Evolutionary conservation across 2,329 filamentous ascomycete species (phyloP).

Genomic region (Trichoderma cornu-damae): DNA sequence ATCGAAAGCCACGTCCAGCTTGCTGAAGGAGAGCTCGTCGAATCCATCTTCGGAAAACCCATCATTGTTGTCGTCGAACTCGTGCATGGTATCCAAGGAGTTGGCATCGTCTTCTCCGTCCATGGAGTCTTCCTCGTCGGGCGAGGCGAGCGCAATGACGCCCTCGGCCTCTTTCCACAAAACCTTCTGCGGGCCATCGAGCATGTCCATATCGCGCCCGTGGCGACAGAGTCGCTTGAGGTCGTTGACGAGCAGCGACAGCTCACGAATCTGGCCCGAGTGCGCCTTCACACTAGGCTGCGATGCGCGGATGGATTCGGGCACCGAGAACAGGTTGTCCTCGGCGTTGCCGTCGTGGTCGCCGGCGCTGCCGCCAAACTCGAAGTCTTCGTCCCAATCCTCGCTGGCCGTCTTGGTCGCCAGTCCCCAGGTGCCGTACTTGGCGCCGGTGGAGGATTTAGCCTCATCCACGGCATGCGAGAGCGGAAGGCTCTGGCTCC

Average conservation of each 20-base stretch:
- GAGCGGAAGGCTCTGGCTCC: slow-evolving; percentile 76
- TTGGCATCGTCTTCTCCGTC: slow-evolving; percentile 36
- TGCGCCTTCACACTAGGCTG: slow-evolving; percentile 79
- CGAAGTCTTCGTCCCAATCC: slow-evolving; percentile 88
- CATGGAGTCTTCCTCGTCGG: slow-evolving; percentile 45
- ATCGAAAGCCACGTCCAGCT: slow-evolving; percentile 40
- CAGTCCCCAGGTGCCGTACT: slow-evolving; percentile 78
- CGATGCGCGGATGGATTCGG: slow-evolving; percentile 71
- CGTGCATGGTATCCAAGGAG: slow-evolving; percentile 38
- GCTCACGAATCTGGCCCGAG: slow-evolving; percentile 75
- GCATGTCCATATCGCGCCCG: slow-evolving; percentile 61
- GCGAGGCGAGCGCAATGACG: slow-evolving; percentile 77
- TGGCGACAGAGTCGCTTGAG: slow-evolving; percentile 71
- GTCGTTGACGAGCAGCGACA: slow-evolving; percentile 76
- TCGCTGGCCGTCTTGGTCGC: slow-evolving; percentile 76
- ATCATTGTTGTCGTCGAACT: slow-evolving; percentile 39
- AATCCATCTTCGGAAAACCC: slow-evolving; percentile 45
- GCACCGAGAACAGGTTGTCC: slow-evolving; percentile 44
- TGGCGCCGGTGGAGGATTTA: slow-evolving; percentile 52
- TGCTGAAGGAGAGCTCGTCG: slow-evolving; percentile 42
- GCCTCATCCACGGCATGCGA: slow-evolving; percentile 57
- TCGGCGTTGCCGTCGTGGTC: slow-evolving; percentile 34
- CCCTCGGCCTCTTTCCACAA: slow-evolving; percentile 80
- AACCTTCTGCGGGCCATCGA: slow-evolving; percentile 52
- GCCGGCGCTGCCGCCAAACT: slow-evolving; percentile 54